Percentiles rank a stretch among this genome's conserved stretches.
phyloP scores from a whole-genome alignment of 495 filamentous ascomycete species.

The Aspergillus biplanus region DNA sequence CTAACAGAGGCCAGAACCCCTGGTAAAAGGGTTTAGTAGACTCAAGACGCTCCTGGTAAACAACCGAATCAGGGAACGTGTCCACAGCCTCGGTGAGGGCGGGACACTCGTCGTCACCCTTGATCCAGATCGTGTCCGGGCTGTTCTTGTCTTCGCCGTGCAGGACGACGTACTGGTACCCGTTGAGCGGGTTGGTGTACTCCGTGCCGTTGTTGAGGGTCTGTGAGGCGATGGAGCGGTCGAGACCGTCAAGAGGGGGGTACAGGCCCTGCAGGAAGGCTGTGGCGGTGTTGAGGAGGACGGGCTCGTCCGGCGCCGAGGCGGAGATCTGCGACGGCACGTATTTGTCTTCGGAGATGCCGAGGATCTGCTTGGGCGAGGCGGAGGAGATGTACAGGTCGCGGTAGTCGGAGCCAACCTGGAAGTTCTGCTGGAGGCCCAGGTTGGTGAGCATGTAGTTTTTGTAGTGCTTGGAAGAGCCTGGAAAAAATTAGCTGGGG shows the following conservation, averaged over 20 bases:
- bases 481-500: not conserved
- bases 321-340: slow-evolving; percentile 56
- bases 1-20: slow-evolving; percentile 58
- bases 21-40: slow-evolving; percentile 62
- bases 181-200: slow-evolving; percentile 51
- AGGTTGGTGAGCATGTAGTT: slow-evolving; percentile 55
- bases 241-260: slow-evolving; percentile 46
- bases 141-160: slow-evolving; percentile 49
- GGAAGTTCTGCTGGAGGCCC: slow-evolving; percentile 59
- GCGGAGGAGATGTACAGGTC: slow-evolving; percentile 55
- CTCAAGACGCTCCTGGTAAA: slow-evolving; percentile 49
- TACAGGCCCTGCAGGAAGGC: slow-evolving; percentile 62
- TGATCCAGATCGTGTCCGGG: slow-evolving; percentile 52
- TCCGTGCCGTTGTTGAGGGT: slow-evolving; percentile 54
- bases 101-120: slow-evolving; percentile 34
- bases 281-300: slow-evolving; percentile 54
- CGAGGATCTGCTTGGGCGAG: slow-evolving; percentile 50
- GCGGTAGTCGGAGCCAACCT: slow-evolving; percentile 61
- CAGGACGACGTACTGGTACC: slow-evolving; percentile 52
- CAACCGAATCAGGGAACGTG: slow-evolving; percentile 56
- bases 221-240: slow-evolving; percentile 23
- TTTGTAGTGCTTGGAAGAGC: slow-evolving; percentile 40
- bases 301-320: slow-evolving; percentile 55
- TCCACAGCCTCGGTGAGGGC: slow-evolving; percentile 9
- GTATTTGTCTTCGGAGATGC: slow-evolving; percentile 55